Conservation (phyloP, 164 flowering plant species). For the Nymphaea colorata region DNA sequence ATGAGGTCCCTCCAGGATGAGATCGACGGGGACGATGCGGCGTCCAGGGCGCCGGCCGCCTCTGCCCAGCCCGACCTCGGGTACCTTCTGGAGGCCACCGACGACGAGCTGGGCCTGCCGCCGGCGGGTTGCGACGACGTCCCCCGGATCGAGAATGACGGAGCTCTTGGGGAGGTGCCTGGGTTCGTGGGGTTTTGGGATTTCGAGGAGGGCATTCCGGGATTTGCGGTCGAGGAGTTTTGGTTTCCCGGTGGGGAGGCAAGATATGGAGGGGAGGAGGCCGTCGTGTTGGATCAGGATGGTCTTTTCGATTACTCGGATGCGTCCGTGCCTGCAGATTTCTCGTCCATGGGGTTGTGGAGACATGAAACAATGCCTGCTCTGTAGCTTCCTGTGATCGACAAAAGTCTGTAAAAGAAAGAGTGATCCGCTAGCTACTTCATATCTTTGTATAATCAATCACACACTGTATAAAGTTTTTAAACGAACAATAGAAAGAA, state of each 20-base stretch:
- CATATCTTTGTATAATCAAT: too few species aligned
- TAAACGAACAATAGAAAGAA: too few species aligned
- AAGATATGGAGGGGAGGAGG: background rate
- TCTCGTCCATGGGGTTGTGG: background rate
- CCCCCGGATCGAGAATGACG: background rate
- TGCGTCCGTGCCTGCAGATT: background rate
- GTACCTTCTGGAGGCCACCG: constrained; percentile 63
- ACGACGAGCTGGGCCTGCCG: constrained; percentile 78
- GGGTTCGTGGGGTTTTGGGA: background rate
- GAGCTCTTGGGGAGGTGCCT: background rate
- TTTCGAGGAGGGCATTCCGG: background rate
- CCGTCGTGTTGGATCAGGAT: background rate
- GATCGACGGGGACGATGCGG: constrained; percentile 13
- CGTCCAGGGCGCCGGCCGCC: constrained; percentile 11
- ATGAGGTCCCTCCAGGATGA: constrained; percentile 57
- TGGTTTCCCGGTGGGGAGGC: background rate
- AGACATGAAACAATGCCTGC: background rate
- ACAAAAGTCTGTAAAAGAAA: too few species aligned
- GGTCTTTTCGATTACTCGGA: background rate
- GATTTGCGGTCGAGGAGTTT: background rate
- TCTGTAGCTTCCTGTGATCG: too few species aligned
- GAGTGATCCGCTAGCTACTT: too few species aligned
- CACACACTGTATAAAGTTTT: too few species aligned
- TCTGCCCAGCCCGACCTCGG: constrained; percentile 28
- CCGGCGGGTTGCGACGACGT: constrained; percentile 14